Evolutionary conservation across 371 early-diverging fungal species (phyloP).

Genomic region (Actinomortierella wolfii): DNA sequence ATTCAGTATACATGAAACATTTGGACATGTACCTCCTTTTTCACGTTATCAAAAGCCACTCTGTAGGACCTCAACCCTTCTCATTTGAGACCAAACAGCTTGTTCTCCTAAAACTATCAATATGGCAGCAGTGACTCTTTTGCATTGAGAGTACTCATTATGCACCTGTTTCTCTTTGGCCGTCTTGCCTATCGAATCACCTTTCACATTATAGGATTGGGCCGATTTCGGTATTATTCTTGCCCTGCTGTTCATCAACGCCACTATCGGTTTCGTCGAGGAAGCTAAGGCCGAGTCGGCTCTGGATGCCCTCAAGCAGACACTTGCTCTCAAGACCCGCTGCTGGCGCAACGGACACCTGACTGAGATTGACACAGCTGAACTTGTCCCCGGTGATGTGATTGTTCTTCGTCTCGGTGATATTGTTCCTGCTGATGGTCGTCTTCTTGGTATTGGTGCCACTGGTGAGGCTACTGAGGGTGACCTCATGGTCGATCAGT

Average conservation of each 20-base stretch:
- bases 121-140: too few species aligned
- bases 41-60: too few species aligned
- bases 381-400: conserved; percentile 89
- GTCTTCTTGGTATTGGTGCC: conserved; percentile 84
- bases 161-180: not conserved
- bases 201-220: conserved; percentile 67
- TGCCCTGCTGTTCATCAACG: conserved; percentile 84
- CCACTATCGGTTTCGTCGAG: conserved; percentile 87
- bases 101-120: too few species aligned
- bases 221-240: conserved; percentile 88
- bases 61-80: too few species aligned
- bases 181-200: too few species aligned
- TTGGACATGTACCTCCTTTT: too few species aligned
- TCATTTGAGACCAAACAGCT: too few species aligned
- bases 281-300: conserved; percentile 92
- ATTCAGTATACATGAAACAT: too few species aligned
- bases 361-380: conserved; percentile 77
- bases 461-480: conserved; percentile 80
- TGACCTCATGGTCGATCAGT: conserved; percentile 89
- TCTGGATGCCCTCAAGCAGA: conserved; percentile 85
- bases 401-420: conserved; percentile 91
- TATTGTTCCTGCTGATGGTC: conserved; percentile 92
- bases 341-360: conserved; percentile 82
- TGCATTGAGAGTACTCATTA: not conserved
- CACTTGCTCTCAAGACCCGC: conserved; percentile 73